Base-by-base conservation (phyloP, 768 basidiomycete species). In the Tylopilus vinaceipallidus region DNA sequence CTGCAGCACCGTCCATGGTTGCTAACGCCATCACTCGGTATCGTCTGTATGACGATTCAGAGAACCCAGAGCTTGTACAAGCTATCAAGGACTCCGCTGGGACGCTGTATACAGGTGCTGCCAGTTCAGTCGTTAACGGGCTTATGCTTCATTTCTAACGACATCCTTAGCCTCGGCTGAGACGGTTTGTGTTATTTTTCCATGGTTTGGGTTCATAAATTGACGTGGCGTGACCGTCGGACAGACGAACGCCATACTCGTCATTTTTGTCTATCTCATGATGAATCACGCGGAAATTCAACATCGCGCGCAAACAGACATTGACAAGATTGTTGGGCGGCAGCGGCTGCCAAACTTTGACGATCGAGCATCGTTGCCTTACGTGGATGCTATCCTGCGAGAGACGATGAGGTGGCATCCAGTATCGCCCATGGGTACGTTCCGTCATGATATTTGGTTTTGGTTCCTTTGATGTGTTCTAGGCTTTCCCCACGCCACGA, bases 261-360 rank as follows among this genome's bases (percentile, higher is more conserved):
- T 53, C 2, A 47, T 55, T 2, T 67, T 64, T 47, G 39, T 71
- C n/a, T 64, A 70, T n/a, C 62, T 59, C 14, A 59, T 74, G 52
- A 47, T 68, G 17, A 47, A 52, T 11, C 52, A 70, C 39, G 66
- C 71, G 2, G 57, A 62, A 10, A n/a, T n/a, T n/a, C n/a, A n/a
- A n/a, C n/a, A n/a, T n/a, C n/a, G n/a, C n/a, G n/a, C n/a, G n/a
- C n/a, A 59, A 26, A 22, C 39, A 10, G 39, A 40, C 8, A 40
- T 40, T 3, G 23, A 41, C 13, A 12, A 13, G 10, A 26, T 40
- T 9, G 39, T 40, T 6, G 39, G 39, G 39, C 24, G 26, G 12
- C 14, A 41, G 8, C 26, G 26, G 11, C n/a, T 41, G 40, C 40
- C 40, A 10, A 2, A 26, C n/a, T 41, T 27, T 41, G 26, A 41